A percentile compares a stretch with the other conserved stretches of the same genome.
Conservation (phyloP, 495 filamentous ascomycete genomes). For the Parathielavia appendiculata region DNA sequence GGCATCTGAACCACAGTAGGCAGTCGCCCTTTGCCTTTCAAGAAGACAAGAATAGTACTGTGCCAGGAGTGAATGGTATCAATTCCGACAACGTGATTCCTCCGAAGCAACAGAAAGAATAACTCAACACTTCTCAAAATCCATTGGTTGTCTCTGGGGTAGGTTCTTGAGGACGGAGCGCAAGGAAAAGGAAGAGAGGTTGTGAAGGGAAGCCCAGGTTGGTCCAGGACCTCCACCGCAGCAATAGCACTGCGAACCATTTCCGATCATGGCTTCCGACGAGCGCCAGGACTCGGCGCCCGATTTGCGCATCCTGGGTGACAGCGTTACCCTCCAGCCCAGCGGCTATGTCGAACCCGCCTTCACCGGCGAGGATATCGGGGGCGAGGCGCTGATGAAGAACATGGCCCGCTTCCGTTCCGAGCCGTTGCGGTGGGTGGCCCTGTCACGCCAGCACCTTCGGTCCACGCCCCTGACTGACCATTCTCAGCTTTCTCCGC, state of each 20-base stretch:
- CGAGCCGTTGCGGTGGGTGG: slow-evolving; percentile 48
- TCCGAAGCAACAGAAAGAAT: too few species aligned
- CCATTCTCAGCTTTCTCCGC: slow-evolving; percentile 68
- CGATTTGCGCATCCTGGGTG: slow-evolving; percentile 75
- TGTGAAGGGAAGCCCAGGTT: neutral
- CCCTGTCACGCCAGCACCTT: neutral
- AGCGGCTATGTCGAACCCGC: slow-evolving; percentile 60
- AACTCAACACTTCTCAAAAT: too few species aligned
- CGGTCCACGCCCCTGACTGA: slow-evolving; percentile 18
- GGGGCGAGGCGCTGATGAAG: slow-evolving; percentile 70
- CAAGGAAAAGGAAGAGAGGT: neutral
- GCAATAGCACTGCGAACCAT: too few species aligned
- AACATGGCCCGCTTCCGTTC: slow-evolving; percentile 73
- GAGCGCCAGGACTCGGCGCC: slow-evolving; percentile 53
- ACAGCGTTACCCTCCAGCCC: slow-evolving; percentile 73
- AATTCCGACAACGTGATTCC: too few species aligned
- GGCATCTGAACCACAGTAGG: neutral
- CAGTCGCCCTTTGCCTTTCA: neutral
- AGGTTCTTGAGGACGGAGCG: too few species aligned
- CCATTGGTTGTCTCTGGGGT: too few species aligned
- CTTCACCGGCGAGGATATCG: slow-evolving; percentile 40
- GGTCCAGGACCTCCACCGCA: neutral
- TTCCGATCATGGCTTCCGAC: slow-evolving; percentile 22
- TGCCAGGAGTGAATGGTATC: too few species aligned
- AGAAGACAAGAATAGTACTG: too few species aligned